Percentiles rank a stretch among this genome's conserved stretches.
Evolutionary conservation across 257 asterid species (phyloP).

Genomic region (Solanum rostratum): DNA sequence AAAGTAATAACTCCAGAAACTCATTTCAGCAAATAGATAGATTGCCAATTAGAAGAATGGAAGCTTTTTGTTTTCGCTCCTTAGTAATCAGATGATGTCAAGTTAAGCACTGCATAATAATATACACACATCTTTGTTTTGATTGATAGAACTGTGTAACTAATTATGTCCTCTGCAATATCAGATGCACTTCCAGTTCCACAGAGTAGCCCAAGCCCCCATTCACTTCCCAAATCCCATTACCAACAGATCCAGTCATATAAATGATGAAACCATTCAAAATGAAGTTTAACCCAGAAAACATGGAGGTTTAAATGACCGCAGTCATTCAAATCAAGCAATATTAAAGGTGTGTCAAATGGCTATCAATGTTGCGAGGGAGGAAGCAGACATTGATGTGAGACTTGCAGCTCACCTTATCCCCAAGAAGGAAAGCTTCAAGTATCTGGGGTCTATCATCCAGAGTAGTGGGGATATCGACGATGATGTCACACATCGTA

Average conservation of each 20-base stretch:
- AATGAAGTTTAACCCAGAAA: background rate
- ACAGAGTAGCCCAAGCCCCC: background rate
- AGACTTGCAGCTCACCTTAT: too few relatives aligned
- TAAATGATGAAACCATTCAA: background rate
- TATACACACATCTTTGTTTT: background rate
- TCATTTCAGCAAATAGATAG: background rate
- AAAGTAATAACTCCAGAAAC: background rate
- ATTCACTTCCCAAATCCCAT: background rate
- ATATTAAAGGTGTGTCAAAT: background rate
- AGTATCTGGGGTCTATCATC: too few relatives aligned
- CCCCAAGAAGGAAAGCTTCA: too few relatives aligned
- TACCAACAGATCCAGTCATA: background rate
- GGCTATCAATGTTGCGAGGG: background rate
- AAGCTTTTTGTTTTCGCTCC: background rate
- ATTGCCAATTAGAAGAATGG: background rate
- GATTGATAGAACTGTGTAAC: background rate
- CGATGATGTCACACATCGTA: too few relatives aligned
- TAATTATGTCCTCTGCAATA: background rate
- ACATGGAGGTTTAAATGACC: background rate
- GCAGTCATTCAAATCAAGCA: background rate
- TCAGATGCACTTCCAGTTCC: background rate
- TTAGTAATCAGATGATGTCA: background rate
- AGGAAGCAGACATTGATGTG: too few relatives aligned
- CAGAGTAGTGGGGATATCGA: too few relatives aligned
- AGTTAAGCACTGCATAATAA: background rate